phyloP scores from a whole-genome alignment of 306 rosid species.

The Cucurbita argyrosperma region DNA sequence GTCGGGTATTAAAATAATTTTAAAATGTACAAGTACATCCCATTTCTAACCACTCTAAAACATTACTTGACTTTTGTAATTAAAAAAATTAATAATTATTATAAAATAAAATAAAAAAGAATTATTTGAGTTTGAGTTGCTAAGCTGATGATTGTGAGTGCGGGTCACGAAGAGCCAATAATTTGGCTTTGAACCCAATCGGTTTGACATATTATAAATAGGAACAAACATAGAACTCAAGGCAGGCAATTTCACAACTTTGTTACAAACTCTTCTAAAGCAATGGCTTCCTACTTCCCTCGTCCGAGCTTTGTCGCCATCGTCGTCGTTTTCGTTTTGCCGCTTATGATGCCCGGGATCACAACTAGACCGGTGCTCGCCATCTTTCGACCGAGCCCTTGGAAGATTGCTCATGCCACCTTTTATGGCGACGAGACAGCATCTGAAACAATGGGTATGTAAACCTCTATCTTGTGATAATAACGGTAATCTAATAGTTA shows the following conservation, averaged over 20 bases:
- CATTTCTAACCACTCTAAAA: background rate
- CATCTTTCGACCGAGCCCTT: constrained; percentile 41
- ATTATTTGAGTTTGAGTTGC: background rate
- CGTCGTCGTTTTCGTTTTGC: constrained; percentile 19
- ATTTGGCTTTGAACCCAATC: background rate
- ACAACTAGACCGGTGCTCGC: constrained; percentile 9
- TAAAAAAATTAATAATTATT: background rate
- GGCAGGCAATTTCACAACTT: background rate
- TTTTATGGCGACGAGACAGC: constrained; percentile 91
- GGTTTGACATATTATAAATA: background rate
- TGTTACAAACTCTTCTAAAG: background rate
- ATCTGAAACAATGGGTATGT: constrained; percentile 65
- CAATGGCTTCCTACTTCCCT: background rate
- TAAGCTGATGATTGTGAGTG: background rate
- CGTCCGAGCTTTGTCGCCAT: background rate
- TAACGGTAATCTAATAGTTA: too few relatives aligned
- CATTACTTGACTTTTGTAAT: background rate
- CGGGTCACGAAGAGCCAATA: background rate
- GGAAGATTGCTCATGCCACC: constrained; percentile 69
- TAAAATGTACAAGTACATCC: background rate
- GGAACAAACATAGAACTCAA: background rate
- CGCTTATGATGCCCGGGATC: constrained; percentile 15
- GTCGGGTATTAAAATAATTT: background rate
- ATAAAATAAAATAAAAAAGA: background rate
- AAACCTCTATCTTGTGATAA: background rate